Conservation (phyloP, 1,284 basidiomycete species). For the Apiotrichum veenhuisii region DNA sequence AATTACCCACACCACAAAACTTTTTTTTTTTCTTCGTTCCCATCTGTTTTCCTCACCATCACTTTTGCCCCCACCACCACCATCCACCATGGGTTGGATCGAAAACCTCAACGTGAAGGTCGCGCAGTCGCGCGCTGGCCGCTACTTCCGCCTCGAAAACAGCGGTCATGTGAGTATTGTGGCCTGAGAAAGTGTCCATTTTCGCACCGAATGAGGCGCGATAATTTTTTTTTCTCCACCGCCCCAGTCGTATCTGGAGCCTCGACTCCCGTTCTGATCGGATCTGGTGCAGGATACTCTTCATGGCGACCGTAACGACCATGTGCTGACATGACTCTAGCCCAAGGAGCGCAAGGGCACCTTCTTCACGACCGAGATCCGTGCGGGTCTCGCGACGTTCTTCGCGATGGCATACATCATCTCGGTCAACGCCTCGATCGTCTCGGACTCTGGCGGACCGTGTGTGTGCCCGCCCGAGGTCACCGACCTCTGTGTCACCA, state of each 20-base stretch:
- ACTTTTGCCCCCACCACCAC: not conserved
- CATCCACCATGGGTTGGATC: slow-evolving; percentile 9
- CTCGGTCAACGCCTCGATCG: slow-evolving; percentile 57
- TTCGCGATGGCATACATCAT: slow-evolving; percentile 53
- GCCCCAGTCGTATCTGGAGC: not conserved
- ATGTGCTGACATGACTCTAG: not conserved
- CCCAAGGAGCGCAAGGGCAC: slow-evolving; percentile 69
- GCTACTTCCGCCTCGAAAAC: slow-evolving; percentile 80
- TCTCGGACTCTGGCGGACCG: slow-evolving; percentile 72
- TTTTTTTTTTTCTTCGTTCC: no score
- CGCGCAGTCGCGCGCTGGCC: slow-evolving; percentile 66
- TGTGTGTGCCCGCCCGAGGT: slow-evolving; percentile 61
- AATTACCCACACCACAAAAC: not conserved
- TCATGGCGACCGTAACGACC: not conserved
- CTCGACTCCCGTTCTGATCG: not conserved
- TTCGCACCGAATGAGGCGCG: no score
- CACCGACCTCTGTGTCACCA: slow-evolving; percentile 52
- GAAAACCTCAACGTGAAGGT: slow-evolving; percentile 50
- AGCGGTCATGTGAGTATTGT: slow-evolving; percentile 57
- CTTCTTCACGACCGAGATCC: slow-evolving; percentile 73
- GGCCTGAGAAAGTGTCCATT: no score
- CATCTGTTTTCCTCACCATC: not conserved
- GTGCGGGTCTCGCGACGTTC: slow-evolving; percentile 78
- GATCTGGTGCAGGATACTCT: not conserved
- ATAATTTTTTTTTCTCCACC: not conserved